Conservation (phyloP, 2,329 filamentous ascomycete species). For the Aspergillus chevalieri region DNA sequence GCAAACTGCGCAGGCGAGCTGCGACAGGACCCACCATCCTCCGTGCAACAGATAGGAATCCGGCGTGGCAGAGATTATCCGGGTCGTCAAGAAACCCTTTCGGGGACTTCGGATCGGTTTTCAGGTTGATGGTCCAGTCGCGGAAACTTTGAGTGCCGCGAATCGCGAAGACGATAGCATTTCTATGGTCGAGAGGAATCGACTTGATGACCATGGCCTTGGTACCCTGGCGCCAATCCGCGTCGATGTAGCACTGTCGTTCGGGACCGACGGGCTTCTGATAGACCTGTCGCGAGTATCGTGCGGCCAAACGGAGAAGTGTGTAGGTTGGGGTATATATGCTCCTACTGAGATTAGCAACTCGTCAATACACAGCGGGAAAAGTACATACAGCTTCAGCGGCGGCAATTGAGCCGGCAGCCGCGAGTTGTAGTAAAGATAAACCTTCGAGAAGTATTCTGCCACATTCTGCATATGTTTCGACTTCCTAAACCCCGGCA, state of each 20-base stretch:
- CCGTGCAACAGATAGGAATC: constrained; percentile 69
- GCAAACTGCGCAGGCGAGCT: constrained; percentile 59
- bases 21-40: constrained; percentile 72
- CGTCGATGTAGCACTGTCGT: constrained; percentile 61
- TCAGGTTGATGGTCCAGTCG: constrained; percentile 82
- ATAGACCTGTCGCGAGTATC: constrained; percentile 72
- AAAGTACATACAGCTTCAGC: constrained; percentile 55
- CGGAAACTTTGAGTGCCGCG: constrained; percentile 72
- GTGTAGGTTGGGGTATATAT: constrained; percentile 70
- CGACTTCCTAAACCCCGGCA: constrained; percentile 1
- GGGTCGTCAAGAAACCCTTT: constrained; percentile 68
- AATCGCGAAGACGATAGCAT: constrained; percentile 77
- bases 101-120: constrained; percentile 61
- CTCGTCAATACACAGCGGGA: neutral
- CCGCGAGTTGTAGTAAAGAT: constrained; percentile 70
- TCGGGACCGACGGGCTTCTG: constrained; percentile 57
- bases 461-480: constrained; percentile 15
- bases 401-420: constrained; percentile 62
- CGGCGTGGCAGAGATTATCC: constrained; percentile 71
- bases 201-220: constrained; percentile 84
- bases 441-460: constrained; percentile 68
- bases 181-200: constrained; percentile 68
- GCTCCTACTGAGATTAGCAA: constrained; percentile 29
- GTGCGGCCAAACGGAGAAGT: constrained; percentile 69
- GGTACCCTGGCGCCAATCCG: constrained; percentile 67